These are phyloP conservation scores for Saturnispora ahearnii DNA, from an alignment of 805 yeast genomes.

Conservation along the genomic window DNA sequence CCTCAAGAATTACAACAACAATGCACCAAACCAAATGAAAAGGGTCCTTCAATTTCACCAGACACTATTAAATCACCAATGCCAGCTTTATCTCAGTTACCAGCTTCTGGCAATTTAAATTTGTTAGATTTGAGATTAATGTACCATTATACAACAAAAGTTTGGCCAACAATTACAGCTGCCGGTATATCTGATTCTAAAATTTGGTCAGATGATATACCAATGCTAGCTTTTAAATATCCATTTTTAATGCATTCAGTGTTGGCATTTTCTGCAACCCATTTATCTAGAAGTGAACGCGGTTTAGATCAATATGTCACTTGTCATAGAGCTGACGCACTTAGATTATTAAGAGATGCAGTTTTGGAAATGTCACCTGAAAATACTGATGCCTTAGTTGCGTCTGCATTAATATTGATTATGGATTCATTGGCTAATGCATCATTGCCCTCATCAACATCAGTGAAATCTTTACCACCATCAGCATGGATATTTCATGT, in stretches of 20 bases:
- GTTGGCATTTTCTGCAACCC: conserved; percentile 88
- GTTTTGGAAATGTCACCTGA: conserved; percentile 75
- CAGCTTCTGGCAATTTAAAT: conserved; percentile 34
- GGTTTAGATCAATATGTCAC: conserved; percentile 78
- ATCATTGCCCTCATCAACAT: conserved; percentile 41
- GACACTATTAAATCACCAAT: conserved; percentile 24
- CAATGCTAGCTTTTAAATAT: conserved; percentile 75
- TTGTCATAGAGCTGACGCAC: conserved; percentile 79
- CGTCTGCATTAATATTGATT: conserved; percentile 78
- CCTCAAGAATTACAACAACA: conserved; percentile 18
- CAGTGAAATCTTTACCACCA: conserved; percentile 67
- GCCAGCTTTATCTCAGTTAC: conserved; percentile 13
- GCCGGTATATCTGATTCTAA: conserved; percentile 83
- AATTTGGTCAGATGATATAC: conserved; percentile 84
- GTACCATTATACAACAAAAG: conserved; percentile 80
- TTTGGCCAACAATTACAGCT: conserved; percentile 78
- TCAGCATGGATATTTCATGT: conserved; percentile 97
- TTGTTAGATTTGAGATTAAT: conserved; percentile 72
- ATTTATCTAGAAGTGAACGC: conserved; percentile 65
- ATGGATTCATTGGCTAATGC: conserved; percentile 95
- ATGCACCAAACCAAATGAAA: conserved; percentile 14
- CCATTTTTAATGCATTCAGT: conserved; percentile 91
- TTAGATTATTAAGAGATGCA: conserved; percentile 72
- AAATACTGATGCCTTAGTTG: conserved; percentile 89
- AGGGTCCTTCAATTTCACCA: conserved; percentile 24